These are phyloP conservation scores for Skeletonema marinoi DNA, from an alignment of 108 stramenopile genomes.

Conservation along the genomic window DNA sequence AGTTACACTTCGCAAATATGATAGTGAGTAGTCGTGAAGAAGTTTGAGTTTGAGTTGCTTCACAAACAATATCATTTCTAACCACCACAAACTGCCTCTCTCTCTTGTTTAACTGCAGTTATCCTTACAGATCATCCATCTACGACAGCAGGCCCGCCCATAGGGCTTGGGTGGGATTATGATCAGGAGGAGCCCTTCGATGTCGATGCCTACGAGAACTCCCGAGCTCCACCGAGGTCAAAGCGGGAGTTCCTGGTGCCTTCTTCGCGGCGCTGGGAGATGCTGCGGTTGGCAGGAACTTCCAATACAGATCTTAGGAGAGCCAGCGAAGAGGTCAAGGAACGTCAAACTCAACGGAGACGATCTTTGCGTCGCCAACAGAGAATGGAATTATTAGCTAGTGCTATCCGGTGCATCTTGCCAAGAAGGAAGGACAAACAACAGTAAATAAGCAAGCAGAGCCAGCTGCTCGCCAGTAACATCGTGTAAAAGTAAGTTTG, in stretches of 20 bases:
- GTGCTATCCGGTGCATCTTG: neutral
- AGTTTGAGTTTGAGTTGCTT: too few species aligned
- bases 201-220: neutral
- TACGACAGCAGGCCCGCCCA: neutral
- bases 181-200: neutral
- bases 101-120: neutral
- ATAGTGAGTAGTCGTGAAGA: neutral
- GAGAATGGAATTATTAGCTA: neutral
- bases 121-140: neutral
- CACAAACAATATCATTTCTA: neutral
- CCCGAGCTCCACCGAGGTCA: neutral
- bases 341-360: neutral
- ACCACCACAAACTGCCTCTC: neutral
- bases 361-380: neutral
- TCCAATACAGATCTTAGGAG: neutral
- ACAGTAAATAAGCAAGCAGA: neutral
- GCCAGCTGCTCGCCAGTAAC: neutral
- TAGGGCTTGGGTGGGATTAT: neutral
- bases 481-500: neutral
- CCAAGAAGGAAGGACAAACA: neutral
- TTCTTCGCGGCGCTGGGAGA: neutral
- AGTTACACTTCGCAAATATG: neutral
- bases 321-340: neutral
- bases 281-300: neutral
- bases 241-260: neutral